Base-by-base conservation (phyloP, 1,284 basidiomycete genomes). In the Gymnopus androsaceus region DNA sequence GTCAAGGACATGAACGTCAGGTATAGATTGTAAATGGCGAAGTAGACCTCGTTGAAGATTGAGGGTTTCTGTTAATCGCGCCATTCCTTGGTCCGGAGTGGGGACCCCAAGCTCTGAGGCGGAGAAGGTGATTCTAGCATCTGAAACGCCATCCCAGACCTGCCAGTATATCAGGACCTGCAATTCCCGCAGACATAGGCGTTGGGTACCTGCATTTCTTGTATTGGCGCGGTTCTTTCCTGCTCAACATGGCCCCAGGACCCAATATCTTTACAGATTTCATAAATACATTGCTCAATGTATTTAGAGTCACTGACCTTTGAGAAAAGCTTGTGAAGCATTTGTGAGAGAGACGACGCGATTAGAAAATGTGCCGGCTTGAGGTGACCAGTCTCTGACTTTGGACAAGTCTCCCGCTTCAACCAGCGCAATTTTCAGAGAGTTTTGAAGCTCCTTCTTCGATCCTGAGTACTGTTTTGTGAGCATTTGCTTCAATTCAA, bases 131-230 rank as follows among this genome's bases (percentile, higher is more conserved):
- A 94, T 87, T 15, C 90, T 79, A n/a, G 92, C 86, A 64, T 88
- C 84, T 3, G 90, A 90, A 31, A 94, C 59, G 0, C 93, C 92
- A 65, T 95, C 92, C 94, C 94, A 98, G 21, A 96, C 86, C 92
- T 94, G 58, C 46, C 27, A 50, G n/a, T 51, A 47, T 11, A 41
- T 46, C 46, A 54, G 36, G 51, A 41, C 38, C n/a, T 9, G 17
- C 51, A 21, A 33, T 40, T 30, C 56, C 30, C 45, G 17, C 6
- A 25, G 30, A 15, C 4, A 4, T 15, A 37, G 2, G 14, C 41
- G 12, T 15, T 40, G 57, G 74, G 59, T 64, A 88, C 94, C 77
- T 95, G 86, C 85, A 98, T 94, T 62, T 92, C 86, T 64, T 92
- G 83, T 17, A 98, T 77, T 0, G 85, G 81, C 51, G 82, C 80